Percentiles rank a stretch among this genome's conserved stretches.
These are phyloP conservation scores for Globisporangium spiculum DNA, from an alignment of 352 stramenopile species.

Conservation along the genomic window DNA sequence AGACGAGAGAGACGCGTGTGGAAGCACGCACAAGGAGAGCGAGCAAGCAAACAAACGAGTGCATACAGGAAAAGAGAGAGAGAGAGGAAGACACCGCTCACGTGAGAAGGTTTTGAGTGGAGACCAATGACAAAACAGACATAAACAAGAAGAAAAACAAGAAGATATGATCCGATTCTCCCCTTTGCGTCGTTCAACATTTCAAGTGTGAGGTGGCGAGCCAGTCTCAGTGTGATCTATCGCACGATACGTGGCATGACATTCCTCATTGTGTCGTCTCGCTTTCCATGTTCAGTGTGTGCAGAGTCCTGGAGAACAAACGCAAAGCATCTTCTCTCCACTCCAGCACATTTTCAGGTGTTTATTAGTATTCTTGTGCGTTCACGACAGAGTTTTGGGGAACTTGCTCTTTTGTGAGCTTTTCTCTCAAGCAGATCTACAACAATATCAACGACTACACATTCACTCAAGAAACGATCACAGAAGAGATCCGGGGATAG, in stretches of 20 bases:
- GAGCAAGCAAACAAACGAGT: neutral
- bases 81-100: neutral
- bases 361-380: neutral
- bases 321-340: neutral
- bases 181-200: neutral
- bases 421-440: conserved; percentile 2
- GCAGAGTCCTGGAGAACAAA: neutral
- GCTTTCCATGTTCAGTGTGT: no score
- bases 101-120: conserved; percentile 8
- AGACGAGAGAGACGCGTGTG: neutral
- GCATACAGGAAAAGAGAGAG: neutral
- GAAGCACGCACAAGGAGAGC: neutral
- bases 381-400: neutral
- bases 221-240: neutral
- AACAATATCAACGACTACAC: neutral
- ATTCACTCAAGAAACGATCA: neutral
- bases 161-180: neutral
- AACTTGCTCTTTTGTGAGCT: neutral
- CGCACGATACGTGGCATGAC: no score
- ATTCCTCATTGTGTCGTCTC: no score
- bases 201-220: neutral
- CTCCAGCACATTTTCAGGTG: neutral
- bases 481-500: neutral
- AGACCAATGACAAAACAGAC: neutral
- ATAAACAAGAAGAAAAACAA: conserved; percentile 12